Evolutionary conservation across 169 alveolate genomes (phyloP).

Genomic region (Cryptosporidium ubiquitum): DNA sequence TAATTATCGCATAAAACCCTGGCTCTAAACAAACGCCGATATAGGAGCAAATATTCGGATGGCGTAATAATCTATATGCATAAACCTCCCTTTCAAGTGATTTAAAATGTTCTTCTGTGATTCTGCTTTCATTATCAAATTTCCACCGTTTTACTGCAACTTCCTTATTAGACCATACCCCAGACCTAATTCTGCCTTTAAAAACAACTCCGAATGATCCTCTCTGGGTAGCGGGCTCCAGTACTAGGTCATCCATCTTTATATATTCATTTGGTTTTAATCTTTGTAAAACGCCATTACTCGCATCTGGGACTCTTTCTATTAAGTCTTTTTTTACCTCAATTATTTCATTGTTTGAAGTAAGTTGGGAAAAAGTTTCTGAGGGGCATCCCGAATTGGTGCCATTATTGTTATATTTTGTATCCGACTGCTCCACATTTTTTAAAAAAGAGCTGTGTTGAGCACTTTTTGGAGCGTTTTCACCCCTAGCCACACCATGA

Average conservation of each 20-base stretch:
- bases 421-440: not conserved
- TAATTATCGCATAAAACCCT: conserved; percentile 79
- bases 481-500: not conserved
- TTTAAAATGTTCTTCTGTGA: conserved; percentile 61
- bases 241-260: conserved; percentile 52
- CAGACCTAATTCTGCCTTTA: conserved; percentile 42
- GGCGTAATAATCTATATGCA: conserved; percentile 80
- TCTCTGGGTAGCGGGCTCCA: conserved; percentile 71
- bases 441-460: not conserved
- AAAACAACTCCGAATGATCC: conserved; percentile 74
- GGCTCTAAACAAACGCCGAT: conserved; percentile 84
- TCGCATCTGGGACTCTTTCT: conserved; percentile 72
- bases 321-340: conserved; percentile 52
- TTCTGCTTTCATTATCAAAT: conserved; percentile 67
- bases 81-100: conserved; percentile 84
- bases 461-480: not conserved
- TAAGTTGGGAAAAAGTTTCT: conserved; percentile 46
- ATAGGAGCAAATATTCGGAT: conserved; percentile 80
- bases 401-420: not conserved
- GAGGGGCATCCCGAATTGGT: not conserved
- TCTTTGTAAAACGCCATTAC: conserved; percentile 72
- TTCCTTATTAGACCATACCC: conserved; percentile 52
- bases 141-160: conserved; percentile 74
- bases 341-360: conserved; percentile 48
- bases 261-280: conserved; percentile 53